Evolutionary conservation across 2,329 filamentous ascomycete genomes (phyloP), one percentile per base, ranked within the genome.

Genomic region (Calonectria naviculata): DNA sequence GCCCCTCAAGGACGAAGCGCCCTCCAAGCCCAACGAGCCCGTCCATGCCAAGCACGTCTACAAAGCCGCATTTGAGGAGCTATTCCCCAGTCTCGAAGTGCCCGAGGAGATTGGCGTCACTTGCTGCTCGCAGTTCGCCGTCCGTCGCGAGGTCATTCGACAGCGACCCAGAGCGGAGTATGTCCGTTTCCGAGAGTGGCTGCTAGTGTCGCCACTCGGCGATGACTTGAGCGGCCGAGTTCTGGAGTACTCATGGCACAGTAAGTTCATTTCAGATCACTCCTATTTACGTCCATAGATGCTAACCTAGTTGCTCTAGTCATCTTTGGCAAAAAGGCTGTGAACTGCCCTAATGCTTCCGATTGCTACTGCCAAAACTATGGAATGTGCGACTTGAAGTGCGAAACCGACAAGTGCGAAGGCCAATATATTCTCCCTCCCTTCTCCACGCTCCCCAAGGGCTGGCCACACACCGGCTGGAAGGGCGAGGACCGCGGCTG

Each of bases 341-440:
- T 92, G 1, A 86, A 92, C 74, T 94, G 92, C 74, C 92, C 92
- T 0, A 83, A 84, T 21, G 90, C 90, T 1, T 81, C 85, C 54
- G 87, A 89, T 10, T 93, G 92, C 78, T 93, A 93, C 79, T 93
- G 92, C 81, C 89, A 91, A 46, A 86, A 90, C 19, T 94, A 91
- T 75, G 91, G 91, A 0, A 75, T 92, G 29, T 94, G 92, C 80
- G 78, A 83, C 61, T 67, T 85, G 42, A 75, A 82, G 15, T 87
- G 85, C 76, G 79, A 83, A 1, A 78, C 83, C 21, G 82, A 85
- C 26, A 84, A 83, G 29, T 93, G 92, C 76, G 82, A 86, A 5
- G 86, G 86, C 3, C 87, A 90, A 68, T 93, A 93, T 78, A 83
- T 82, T 3, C 83, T 93, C 8, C 91, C 92, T 3, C 87, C 85